These are phyloP conservation scores for Xylariomycetidae sp. DNA, from an alignment of 2,329 filamentous ascomycete species.

Conservation along the genomic window DNA sequence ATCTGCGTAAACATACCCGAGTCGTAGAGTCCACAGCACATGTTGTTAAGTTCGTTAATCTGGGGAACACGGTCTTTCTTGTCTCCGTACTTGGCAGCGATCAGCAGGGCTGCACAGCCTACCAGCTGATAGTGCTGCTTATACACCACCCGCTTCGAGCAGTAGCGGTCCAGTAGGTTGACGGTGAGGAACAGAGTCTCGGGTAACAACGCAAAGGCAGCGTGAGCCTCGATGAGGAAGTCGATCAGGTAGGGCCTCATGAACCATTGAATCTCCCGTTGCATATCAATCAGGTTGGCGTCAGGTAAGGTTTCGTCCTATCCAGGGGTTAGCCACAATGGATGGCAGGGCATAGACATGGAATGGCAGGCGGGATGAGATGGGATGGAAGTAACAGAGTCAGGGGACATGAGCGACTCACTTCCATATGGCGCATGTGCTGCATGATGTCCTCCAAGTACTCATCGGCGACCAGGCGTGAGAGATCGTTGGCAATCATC, in stretches of 20 bases:
- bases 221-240: constrained; percentile 95
- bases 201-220: constrained; percentile 86
- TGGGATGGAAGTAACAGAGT: not conserved
- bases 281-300: constrained; percentile 96
- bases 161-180: constrained; percentile 96
- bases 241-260: constrained; percentile 98
- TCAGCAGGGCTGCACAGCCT: constrained; percentile 89
- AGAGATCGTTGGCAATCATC: constrained; percentile 83
- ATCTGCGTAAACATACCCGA: constrained; percentile 99
- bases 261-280: constrained; percentile 99
- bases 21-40: constrained; percentile 98
- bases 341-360: no score
- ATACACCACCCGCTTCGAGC: constrained; percentile 94
- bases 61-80: constrained; percentile 98
- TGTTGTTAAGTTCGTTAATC: constrained; percentile 93
- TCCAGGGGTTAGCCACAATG: constrained; percentile 11
- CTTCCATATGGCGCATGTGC: constrained; percentile 95
- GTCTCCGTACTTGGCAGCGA: constrained; percentile 97
- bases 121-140: constrained; percentile 99
- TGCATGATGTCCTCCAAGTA: constrained; percentile 91
- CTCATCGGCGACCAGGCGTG: constrained; percentile 76
- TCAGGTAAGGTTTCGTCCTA: constrained; percentile 83
- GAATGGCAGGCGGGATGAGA: not conserved
- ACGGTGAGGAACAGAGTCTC: constrained; percentile 94
- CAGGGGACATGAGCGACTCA: constrained; percentile 31